Conservation (phyloP, 2,329 filamentous ascomycete species). For the Tolypocladium album region DNA sequence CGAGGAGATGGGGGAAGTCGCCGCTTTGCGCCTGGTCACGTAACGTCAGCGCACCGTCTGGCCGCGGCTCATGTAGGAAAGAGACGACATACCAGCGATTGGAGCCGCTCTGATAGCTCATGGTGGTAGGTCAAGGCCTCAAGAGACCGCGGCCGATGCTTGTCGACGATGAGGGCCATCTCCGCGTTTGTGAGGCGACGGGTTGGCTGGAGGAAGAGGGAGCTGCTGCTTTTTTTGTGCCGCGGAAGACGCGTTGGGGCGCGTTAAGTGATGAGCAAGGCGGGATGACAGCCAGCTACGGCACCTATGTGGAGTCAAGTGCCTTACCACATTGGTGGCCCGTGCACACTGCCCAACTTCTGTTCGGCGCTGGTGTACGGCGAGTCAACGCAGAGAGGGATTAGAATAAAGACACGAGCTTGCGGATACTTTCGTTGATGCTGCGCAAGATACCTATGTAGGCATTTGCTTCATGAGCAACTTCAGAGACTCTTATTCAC, state of each 20-base stretch:
- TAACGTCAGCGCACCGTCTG: constrained; percentile 1
- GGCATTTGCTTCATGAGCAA: not conserved
- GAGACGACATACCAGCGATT: constrained; percentile 58
- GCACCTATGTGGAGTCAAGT: no score
- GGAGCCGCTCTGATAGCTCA: constrained; percentile 77
- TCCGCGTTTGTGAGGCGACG: constrained; percentile 6
- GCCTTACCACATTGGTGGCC: not conserved
- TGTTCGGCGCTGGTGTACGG: not conserved
- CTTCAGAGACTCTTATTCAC: not conserved
- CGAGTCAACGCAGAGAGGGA: not conserved
- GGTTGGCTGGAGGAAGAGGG: constrained; percentile 6
- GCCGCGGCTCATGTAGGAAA: not conserved
- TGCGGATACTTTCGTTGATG: no score
- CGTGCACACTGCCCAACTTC: not conserved
- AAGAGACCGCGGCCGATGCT: constrained; percentile 62
- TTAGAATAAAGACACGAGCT: not conserved
- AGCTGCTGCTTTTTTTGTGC: constrained; percentile 11
- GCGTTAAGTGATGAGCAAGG: constrained; percentile 22
- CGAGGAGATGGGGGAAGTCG: constrained; percentile 94
- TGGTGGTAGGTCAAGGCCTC: constrained; percentile 77
- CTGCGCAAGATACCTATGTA: not conserved
- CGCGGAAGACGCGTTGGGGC: constrained; percentile 20
- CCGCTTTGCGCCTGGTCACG: constrained; percentile 72
- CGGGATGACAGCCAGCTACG: not conserved
- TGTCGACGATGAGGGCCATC: constrained; percentile 64